A percentile compares a stretch with the other conserved stretches of the same genome.
These are phyloP conservation scores for sunflower (Helianthus annuus) DNA, from an alignment of 129 eudicot genomes.

Conservation along the genomic window HanXRQr2.0-SUNRISE NC_035436.2:57090435-57090934, in stretches of 20 bases:
- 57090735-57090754: not conserved
- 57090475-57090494: constrained; percentile 53
- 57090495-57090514: constrained; percentile 37
- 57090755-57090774: constrained; percentile 6
- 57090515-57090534: constrained; percentile 40
- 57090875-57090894: no score
- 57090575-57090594: constrained; percentile 46
- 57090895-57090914: no score
- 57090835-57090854: no score
- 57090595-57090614: constrained; percentile 92
- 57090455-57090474: constrained; percentile 64
- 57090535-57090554: constrained; percentile 39
- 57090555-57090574: constrained; percentile 49
- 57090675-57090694: constrained; percentile 79
- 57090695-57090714: constrained; percentile 85
- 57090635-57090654: constrained; percentile 95
- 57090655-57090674: constrained; percentile 83
- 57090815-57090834: not conserved
- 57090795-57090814: not conserved
- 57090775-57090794: not conserved
- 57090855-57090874: no score
- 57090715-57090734: constrained; percentile 85
- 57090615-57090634: constrained; percentile 99
- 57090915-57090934: no score
- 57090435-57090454: constrained; percentile 52